Conservation (phyloP, 129 eudicot species). For the Ambrosia artemisiifolia region DNA sequence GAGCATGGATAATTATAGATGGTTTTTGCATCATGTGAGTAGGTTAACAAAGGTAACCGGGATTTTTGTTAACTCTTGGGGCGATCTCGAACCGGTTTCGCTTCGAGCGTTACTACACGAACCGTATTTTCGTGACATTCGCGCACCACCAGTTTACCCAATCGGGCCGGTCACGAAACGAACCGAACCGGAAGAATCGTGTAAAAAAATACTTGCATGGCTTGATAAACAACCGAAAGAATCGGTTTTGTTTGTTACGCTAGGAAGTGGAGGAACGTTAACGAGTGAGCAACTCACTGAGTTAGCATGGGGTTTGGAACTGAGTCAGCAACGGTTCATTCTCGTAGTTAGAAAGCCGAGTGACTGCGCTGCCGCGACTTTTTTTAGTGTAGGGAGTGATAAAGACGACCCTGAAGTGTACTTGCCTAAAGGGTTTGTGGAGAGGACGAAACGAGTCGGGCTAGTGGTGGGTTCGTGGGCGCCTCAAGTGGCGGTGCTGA, state of each 20-base stretch:
- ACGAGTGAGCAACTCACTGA: constrained; percentile 43
- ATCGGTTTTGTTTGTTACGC: constrained; percentile 43
- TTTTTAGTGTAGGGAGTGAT: constrained; percentile 25
- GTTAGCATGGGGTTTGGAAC: constrained; percentile 51
- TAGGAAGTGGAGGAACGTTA: constrained; percentile 59
- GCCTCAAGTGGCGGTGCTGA: constrained; percentile 43
- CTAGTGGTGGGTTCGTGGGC: constrained; percentile 56
- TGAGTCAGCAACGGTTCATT: constrained; percentile 50
- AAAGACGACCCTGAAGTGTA: constrained; percentile 20
- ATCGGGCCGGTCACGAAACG: constrained; percentile 42
- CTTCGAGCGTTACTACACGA: constrained; percentile 24
- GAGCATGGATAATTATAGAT: constrained; percentile 39
- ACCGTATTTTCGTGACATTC: constrained; percentile 15
- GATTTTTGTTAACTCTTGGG: constrained; percentile 49
- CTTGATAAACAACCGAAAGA: constrained; percentile 43
- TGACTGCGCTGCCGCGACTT: constrained; percentile 17
- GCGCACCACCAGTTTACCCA: constrained; percentile 31
- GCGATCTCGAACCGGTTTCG: constrained; percentile 37
- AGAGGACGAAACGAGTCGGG: constrained; percentile 38
- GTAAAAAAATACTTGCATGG: constrained; percentile 30
- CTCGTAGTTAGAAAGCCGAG: constrained; percentile 41
- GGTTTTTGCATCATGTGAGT: constrained; percentile 18
- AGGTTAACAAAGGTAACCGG: constrained; percentile 33
- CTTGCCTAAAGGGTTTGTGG: constrained; percentile 50
- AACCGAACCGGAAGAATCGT: constrained; percentile 8